phyloP scores from a whole-genome alignment of 2,329 filamentous ascomycete species.

The Emergomyces africanus region DNA sequence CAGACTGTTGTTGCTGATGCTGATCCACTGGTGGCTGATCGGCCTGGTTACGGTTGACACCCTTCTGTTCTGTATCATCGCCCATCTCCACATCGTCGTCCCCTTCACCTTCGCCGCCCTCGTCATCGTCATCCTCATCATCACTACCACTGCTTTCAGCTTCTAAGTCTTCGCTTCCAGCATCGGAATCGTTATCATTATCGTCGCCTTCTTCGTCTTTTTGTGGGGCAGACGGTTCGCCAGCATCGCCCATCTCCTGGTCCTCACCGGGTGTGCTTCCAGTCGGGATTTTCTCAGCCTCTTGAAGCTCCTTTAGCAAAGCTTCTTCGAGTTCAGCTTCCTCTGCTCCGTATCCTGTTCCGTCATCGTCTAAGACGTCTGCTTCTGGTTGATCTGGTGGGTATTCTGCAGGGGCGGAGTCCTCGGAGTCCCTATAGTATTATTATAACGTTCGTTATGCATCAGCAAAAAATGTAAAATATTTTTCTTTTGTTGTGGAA shows the following conservation, averaged over 20 bases:
- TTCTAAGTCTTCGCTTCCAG: conserved; percentile 66
- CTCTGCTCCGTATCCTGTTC: conserved; percentile 77
- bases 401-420: conserved; percentile 87
- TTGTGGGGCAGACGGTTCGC: conserved; percentile 32
- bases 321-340: conserved; percentile 63
- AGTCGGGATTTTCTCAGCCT: conserved; percentile 32
- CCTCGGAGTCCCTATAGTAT: conserved; percentile 75
- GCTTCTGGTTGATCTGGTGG: conserved; percentile 96
- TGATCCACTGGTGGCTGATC: conserved; percentile 11
- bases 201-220: conserved; percentile 34
- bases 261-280: conserved; percentile 43
- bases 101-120: conserved; percentile 45
- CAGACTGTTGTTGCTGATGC: conserved; percentile 24
- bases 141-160: conserved; percentile 63
- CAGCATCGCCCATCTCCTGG: conserved; percentile 61
- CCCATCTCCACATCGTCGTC: conserved; percentile 47
- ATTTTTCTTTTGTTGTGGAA: conserved; percentile 12
- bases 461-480: conserved; percentile 13
- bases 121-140: conserved; percentile 54
- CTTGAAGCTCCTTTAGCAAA: conserved; percentile 40
- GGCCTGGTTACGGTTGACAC: conserved; percentile 20
- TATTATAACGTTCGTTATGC: not conserved
- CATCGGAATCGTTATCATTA: conserved; percentile 60
- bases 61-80: conserved; percentile 36
- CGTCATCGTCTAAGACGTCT: conserved; percentile 71